Evolutionary conservation across 169 alveolate genomes (phyloP).

Genomic region (Plasmodium adleri): DNA sequence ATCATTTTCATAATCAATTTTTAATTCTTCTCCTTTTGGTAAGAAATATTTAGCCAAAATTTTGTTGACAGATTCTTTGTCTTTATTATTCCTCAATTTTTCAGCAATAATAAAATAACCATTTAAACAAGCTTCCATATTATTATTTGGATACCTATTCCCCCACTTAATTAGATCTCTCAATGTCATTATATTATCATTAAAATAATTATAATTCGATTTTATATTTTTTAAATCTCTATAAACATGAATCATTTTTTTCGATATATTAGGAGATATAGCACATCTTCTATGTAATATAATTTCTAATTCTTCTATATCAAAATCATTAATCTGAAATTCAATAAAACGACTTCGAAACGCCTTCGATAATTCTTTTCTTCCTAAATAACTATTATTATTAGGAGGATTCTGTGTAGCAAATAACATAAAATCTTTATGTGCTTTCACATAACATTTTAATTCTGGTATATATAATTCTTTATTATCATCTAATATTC

Average conservation of each 20-base stretch:
- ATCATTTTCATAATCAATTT: constrained; percentile 22
- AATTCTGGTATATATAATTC: constrained; percentile 98
- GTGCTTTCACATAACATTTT: constrained; percentile 95
- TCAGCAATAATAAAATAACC: constrained; percentile 96
- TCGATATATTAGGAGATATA: constrained; percentile 94
- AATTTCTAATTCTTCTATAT: constrained; percentile 92
- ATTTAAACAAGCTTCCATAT: constrained; percentile 90
- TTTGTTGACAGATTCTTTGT: constrained; percentile 87
- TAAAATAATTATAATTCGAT: constrained; percentile 83
- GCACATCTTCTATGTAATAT: constrained; percentile 95
- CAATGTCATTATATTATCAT: constrained; percentile 94
- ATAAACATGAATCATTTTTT: constrained; percentile 94
- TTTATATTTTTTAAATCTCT: constrained; percentile 92
- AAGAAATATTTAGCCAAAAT: constrained; percentile 81
- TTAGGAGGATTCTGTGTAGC: constrained; percentile 99
- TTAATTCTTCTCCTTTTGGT: constrained; percentile 10
- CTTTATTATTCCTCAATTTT: constrained; percentile 92
- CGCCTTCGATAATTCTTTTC: constrained; percentile 98
- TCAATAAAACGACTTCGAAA: constrained; percentile 98
- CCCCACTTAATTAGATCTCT: constrained; percentile 99
- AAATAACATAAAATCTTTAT: constrained; percentile 97
- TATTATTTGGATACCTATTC: constrained; percentile 90
- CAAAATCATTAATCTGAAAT: constrained; percentile 94
- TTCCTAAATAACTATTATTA: constrained; percentile 98
- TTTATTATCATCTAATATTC: constrained; percentile 99